Percentiles rank a stretch among this genome's conserved stretches.
phyloP scores from a whole-genome alignment of 306 rosid genomes.

The Macrotyloma uniflorum region DNA sequence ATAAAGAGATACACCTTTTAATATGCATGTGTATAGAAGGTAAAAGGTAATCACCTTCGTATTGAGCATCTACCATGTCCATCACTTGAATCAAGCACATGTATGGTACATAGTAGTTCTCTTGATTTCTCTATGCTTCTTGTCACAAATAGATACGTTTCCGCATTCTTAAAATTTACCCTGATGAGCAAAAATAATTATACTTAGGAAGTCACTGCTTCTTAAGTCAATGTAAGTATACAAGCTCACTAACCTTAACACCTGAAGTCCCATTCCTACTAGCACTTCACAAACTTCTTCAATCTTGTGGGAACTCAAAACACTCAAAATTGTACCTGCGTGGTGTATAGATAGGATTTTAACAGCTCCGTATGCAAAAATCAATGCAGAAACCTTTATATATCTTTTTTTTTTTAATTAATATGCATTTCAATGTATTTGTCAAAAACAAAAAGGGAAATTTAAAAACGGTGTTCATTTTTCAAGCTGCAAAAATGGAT shows the following conservation, averaged over 20 bases:
- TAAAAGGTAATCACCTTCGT: slow-evolving; percentile 60
- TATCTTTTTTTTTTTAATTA: slow-evolving; percentile 10
- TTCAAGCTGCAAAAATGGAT: slow-evolving; percentile 23
- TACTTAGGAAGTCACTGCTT: slow-evolving; percentile 29
- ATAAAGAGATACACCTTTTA: background rate
- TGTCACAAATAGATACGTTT: slow-evolving; percentile 70
- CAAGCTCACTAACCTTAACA: slow-evolving; percentile 73
- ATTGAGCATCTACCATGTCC: slow-evolving; percentile 54
- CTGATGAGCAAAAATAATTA: slow-evolving; percentile 49
- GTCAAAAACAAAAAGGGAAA: background rate
- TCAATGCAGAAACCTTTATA: slow-evolving; percentile 3
- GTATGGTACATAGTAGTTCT: slow-evolving; percentile 56
- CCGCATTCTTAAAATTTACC: slow-evolving; percentile 58
- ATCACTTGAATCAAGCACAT: slow-evolving; percentile 50
- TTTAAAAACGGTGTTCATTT: slow-evolving; percentile 10
- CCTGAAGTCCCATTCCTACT: slow-evolving; percentile 88
- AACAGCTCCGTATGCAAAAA: slow-evolving; percentile 18
- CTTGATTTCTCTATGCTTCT: slow-evolving; percentile 80
- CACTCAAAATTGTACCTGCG: slow-evolving; percentile 57
- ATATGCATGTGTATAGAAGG: background rate
- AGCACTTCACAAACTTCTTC: slow-evolving; percentile 77
- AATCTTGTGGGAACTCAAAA: slow-evolving; percentile 62
- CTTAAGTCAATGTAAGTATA: slow-evolving; percentile 25
- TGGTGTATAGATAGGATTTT: slow-evolving; percentile 24
- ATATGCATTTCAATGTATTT: background rate